Percentiles rank a stretch among this genome's conserved stretches.
Evolutionary conservation across 2,329 filamentous ascomycete species (phyloP).

Genomic region (Pyrenochaeta sp.): DNA sequence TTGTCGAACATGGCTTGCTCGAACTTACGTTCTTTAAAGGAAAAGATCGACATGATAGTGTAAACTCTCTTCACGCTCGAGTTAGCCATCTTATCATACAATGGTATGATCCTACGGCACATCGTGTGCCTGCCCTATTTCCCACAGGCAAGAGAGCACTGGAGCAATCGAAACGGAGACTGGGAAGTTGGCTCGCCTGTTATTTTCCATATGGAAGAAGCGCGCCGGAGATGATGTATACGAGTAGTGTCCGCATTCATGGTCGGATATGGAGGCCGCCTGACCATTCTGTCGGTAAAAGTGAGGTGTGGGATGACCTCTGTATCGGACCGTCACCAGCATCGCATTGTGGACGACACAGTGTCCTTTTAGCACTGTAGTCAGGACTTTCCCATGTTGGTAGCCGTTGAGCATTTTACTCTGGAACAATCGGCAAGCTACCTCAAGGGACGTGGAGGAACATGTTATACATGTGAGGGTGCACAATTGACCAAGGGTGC

Average conservation of each 20-base stretch:
- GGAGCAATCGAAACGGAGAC: neutral
- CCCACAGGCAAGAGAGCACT: neutral
- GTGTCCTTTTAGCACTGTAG: neutral
- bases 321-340: neutral
- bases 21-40: too few relatives aligned
- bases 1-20: too few relatives aligned
- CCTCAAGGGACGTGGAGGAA: too few relatives aligned
- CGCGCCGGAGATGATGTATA: neutral
- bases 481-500: too few relatives aligned
- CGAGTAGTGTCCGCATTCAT: neutral
- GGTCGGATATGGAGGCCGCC: neutral
- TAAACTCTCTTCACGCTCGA: too few relatives aligned
- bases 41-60: too few relatives aligned
- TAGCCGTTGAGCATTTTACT: too few relatives aligned
- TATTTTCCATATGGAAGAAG: neutral
- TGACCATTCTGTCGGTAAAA: constrained; percentile 8
- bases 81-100: too few relatives aligned
- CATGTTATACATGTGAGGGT: too few relatives aligned
- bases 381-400: neutral
- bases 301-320: neutral
- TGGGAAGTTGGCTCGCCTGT: neutral
- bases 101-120: too few relatives aligned
- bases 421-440: too few relatives aligned
- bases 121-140: neutral
- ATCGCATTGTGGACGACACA: neutral